phyloP scores from a whole-genome alignment of 768 basidiomycete genomes.

The Calocybe indica region DNA sequence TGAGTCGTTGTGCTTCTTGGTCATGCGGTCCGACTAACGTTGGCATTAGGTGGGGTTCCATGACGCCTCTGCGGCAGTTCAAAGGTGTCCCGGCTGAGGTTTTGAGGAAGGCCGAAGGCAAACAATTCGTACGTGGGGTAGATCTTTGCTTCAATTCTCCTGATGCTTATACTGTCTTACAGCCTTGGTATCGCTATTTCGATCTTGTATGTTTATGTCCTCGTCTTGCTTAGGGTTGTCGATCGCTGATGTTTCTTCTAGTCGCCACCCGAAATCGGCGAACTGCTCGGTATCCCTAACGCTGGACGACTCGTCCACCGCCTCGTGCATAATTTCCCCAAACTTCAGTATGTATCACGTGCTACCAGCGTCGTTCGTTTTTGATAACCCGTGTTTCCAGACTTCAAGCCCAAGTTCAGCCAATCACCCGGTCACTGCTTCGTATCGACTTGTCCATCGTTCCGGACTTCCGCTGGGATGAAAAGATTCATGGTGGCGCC shows the following conservation, averaged over 20 bases:
- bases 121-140: conserved; percentile 77
- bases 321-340: conserved; percentile 94
- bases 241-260: conserved; percentile 14
- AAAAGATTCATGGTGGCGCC: conserved; percentile 82
- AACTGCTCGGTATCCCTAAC: conserved; percentile 90
- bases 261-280: conserved; percentile 88
- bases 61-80: conserved; percentile 97
- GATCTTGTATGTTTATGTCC: conserved; percentile 50
- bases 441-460: conserved; percentile 90
- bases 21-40: background rate
- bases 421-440: conserved; percentile 89
- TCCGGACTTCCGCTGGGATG: conserved; percentile 99
- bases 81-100: conserved; percentile 84
- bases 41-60: conserved; percentile 81
- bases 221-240: background rate
- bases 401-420: conserved; percentile 93
- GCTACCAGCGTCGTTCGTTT: background rate
- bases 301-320: conserved; percentile 89
- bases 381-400: conserved; percentile 25
- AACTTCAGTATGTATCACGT: conserved; percentile 60
- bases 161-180: background rate
- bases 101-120: conserved; percentile 87
- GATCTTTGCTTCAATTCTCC: background rate
- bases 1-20: conserved; percentile 23
- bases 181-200: conserved; percentile 72